Evolutionary conservation across 176 grass and related monocot species (phyloP), one percentile per base, ranked within the genome.

Genomic region (Luzula sylvatica): DNA sequence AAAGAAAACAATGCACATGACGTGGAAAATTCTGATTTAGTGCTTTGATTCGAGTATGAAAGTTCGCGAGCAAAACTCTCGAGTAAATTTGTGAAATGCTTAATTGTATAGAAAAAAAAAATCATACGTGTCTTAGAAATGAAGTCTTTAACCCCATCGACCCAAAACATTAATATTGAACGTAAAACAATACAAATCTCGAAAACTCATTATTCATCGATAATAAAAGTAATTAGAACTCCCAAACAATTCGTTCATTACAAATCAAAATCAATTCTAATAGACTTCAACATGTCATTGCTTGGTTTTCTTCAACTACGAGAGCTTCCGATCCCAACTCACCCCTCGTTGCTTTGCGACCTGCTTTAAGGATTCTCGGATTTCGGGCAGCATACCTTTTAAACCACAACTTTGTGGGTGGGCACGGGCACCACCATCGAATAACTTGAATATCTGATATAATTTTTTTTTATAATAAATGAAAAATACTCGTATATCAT

Each of bases 341-440:
- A 88, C 83, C 2, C 80, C 83, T 69, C 89, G 83, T 61, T 82
- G 72, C 73, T 88, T 83, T 3, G 83, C 83, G 39, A 88, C 83
- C 74, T 77, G 87, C 76, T 76, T 88, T 5, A 88, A 73, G 1
- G 83, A 88, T 40, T 77, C 76, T 67, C 88, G 89, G 28, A 95
- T 95, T 26, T 83, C 83, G 1, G 83, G 89, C 89, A 95, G 88
- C 89, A 95, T 95, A 39, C 83, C 89, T 39, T 95, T 95, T 73
- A 95, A 75, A 59, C 77, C 83, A 18, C 89, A 88, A 7, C 84
- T 88, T 66, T 85, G 88, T 39, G 88, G 88, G 54, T 88, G 83
- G 0, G n/a, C n/a, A n/a, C n/a, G n/a, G n/a, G 83, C 80, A 2
- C 89, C 80, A 3, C 53, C 48, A 50, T 88, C 83, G 20, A 95